Evolutionary conservation across 352 stramenopile species (phyloP).

Genomic region (Pythium apleroticum): DNA sequence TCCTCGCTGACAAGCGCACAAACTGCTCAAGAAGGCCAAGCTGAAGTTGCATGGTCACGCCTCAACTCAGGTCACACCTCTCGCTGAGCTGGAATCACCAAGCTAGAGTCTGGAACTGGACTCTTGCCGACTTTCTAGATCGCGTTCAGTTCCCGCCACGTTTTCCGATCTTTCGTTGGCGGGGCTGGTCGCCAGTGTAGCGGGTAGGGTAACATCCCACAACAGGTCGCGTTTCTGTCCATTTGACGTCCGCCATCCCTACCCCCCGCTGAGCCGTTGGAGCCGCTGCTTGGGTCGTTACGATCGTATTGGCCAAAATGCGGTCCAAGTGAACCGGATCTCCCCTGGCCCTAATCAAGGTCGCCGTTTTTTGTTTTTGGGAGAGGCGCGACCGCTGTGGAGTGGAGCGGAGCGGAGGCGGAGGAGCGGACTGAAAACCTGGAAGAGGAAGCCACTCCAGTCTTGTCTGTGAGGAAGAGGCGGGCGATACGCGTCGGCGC

Average conservation of each 20-base stretch:
- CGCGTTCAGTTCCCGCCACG: not conserved
- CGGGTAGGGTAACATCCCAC: conserved; percentile 14
- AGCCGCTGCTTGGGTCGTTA: not conserved
- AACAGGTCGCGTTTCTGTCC: not conserved
- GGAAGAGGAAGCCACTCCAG: conserved; percentile 10
- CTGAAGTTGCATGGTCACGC: not conserved
- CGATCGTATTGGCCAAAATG: conserved; percentile 19
- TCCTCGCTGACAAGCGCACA: too few species aligned
- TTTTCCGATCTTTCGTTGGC: conserved; percentile 14
- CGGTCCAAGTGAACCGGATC: conserved; percentile 8
- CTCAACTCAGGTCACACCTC: not conserved
- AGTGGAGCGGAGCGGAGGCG: not conserved
- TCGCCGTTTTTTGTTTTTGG: not conserved
- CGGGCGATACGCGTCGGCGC: conserved; percentile 2
- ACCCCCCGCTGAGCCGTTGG: not conserved
- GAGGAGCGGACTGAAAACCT: conserved; percentile 5
- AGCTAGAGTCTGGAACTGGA: conserved; percentile 3
- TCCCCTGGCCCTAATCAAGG: conserved; percentile 23
- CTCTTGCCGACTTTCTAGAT: conserved; percentile 3
- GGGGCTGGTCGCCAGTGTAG: conserved; percentile 4
- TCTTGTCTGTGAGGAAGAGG: conserved; percentile 24
- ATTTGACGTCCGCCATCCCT: conserved; percentile 15
- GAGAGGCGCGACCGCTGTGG: conserved; percentile 2
- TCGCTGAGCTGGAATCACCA: not conserved
- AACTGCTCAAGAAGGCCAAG: too few species aligned